Evolutionary conservation across 768 basidiomycete species (phyloP), one percentile per base, ranked within the genome.

Genomic region (Clathrus columnatus): DNA sequence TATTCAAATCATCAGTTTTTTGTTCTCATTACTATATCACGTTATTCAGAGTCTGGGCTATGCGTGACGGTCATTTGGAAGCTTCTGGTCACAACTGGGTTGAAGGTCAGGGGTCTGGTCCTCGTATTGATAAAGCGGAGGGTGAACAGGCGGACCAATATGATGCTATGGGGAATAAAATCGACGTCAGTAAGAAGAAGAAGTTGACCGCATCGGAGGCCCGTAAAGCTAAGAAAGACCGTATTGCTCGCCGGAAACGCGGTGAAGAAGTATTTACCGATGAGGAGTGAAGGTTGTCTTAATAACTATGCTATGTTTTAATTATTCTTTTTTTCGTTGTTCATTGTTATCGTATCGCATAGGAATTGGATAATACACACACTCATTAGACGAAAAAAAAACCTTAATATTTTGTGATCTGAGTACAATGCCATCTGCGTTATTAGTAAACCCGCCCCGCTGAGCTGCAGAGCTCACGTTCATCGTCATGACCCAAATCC

Each of bases 81-180:
- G 92, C 95, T 5, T 97, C 94, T 44, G 94, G 93, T 59, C 92
- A 95, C 80, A 95, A 96, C 82, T 96, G 94, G 95, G 92, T 96
- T 66, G 96, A 98, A 73, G 96, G 96, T 48, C 96, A 99, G 72
- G 96, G 96, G 54, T 79, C 91, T 18, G 95, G 95, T 10, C 71
- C 92, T 44, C 84, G 94, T 57, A 98, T 99, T 64, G 96, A 96
- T 81, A 88, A 92, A 83, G 81, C 81, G 66, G 87, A 81, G 5
- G 94, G 85, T 49, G 91, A 91, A 62, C 94, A 96, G 59, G 91
- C 94, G 49, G 92, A 82, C 41, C 74, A 80, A 64, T 98, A 88
- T 68, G 96, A 99, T 69, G 96, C 96, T 21, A 90, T 99, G 88
- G 95, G 95, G 58, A 97, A 97, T 87, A 94, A 93, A 84, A 74